Evolutionary conservation across 2,329 filamentous ascomycete genomes (phyloP).

Genomic region (Neoscytalidium dimidiatum): DNA sequence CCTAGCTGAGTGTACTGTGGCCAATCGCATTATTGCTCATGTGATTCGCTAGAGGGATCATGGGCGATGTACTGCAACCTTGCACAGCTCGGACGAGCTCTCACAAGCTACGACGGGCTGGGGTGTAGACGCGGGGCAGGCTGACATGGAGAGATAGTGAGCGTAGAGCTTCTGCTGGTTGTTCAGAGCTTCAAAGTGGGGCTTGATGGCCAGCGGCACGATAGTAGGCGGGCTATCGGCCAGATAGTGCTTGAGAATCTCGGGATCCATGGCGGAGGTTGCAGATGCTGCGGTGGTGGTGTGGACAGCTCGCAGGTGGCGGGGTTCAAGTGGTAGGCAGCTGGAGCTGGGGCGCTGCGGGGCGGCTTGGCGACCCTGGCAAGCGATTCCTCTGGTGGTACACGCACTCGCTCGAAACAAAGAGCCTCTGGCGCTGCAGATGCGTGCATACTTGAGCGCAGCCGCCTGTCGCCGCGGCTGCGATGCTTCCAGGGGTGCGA

Average conservation of each 20-base stretch:
- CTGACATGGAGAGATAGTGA: conserved; percentile 59
- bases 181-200: conserved; percentile 80
- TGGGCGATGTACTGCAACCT: neutral
- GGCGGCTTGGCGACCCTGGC: conserved; percentile 6
- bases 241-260: conserved; percentile 68
- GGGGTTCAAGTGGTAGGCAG: conserved; percentile 12
- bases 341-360: neutral
- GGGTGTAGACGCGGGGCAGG: conserved; percentile 13
- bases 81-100: conserved; percentile 3
- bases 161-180: conserved; percentile 86
- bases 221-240: conserved; percentile 89
- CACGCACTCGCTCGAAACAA: neutral
- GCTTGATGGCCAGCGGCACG: conserved; percentile 85
- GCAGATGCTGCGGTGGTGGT: conserved; percentile 11
- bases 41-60: neutral
- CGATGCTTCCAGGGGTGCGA: neutral
- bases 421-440: neutral
- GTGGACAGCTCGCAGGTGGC: conserved; percentile 2
- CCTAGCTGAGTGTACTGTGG: neutral
- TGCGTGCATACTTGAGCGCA: neutral
- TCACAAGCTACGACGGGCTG: neutral
- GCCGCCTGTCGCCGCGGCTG: neutral
- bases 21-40: neutral
- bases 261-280: conserved; percentile 42
- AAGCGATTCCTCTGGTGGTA: neutral